Evolutionary conservation across 2,329 filamentous ascomycete genomes (phyloP).

Genomic region (Alternaria infectoria): DNA sequence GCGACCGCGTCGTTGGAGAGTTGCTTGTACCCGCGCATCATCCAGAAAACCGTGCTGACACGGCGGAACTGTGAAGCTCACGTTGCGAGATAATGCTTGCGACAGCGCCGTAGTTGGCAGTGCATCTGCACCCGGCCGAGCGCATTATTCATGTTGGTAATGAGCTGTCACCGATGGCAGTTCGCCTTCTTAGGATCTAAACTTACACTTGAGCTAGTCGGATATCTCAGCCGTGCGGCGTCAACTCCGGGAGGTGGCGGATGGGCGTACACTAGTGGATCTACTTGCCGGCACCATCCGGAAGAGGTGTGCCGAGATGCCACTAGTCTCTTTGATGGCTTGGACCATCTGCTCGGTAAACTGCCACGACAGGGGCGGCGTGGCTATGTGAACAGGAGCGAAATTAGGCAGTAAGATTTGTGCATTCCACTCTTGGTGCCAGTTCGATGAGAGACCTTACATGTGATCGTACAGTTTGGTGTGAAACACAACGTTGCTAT

Average conservation of each 20-base stretch:
- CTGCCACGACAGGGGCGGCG: not conserved
- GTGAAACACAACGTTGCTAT: not conserved
- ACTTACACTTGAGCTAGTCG: not conserved
- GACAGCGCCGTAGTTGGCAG: not conserved
- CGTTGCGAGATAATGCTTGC: not conserved
- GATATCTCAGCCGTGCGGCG: not conserved
- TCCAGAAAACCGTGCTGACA: not conserved
- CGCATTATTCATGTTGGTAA: not conserved
- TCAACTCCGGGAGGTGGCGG: not conserved
- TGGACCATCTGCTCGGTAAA: not conserved
- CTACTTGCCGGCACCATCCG: not conserved
- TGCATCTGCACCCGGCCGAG: not conserved
- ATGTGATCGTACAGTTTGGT: not conserved
- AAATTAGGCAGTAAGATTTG: not conserved
- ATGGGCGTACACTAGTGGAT: not conserved
- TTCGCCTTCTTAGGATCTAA: not conserved
- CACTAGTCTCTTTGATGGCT: not conserved
- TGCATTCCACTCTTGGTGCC: not conserved
- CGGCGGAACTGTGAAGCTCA: not conserved
- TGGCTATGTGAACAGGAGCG: not conserved
- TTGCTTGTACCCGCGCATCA: constrained; percentile 1
- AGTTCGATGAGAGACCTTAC: not conserved
- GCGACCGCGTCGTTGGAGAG: not conserved
- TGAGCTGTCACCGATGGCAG: not conserved
- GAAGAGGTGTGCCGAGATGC: not conserved